Base-by-base conservation (phyloP, 2,329 filamentous ascomycete species). In the Pleurostoma richardsiae region DNA sequence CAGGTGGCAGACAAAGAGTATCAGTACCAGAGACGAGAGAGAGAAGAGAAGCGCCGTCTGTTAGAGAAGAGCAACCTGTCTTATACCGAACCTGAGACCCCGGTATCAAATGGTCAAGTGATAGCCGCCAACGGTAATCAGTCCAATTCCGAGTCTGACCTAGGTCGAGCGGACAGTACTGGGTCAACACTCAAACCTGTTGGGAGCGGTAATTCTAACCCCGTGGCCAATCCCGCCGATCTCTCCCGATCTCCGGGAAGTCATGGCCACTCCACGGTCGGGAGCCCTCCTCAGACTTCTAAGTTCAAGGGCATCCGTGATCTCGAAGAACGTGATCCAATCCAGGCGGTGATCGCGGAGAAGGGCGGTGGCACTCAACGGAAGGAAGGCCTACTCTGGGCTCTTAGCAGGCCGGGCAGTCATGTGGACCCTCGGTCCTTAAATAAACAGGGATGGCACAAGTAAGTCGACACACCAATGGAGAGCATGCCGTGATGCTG, bases 391-490 rank as follows among this genome's bases (percentile, higher is more conserved):
- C 74, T 99, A 7, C 69, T 99, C 6, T 99, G 94, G 94, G 90
- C 95, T 29, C 72, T 97, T 40, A 97, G 92, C 61, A 82, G 90
- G 52, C 92, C 92, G 3, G 91, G 91, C 19, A 92, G 90, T 48
- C 94, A 99, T 64, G 91, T 94, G 29, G 95, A 99, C 64, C 94
- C 94, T 7, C 90, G 94, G 56, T 91, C 90, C 19, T 74, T 99
- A 56, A 97, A 96, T 62, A 96, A 97, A 64, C 90, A 95, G 67
- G 91, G 90, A 43, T 99, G 94, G 94, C 94, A 99, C 67, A 99
- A 99, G 88, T 95, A 74, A 71, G 86, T 79, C 44, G 6, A 36
- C 31, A 19, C 31, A 26, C 7, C 27, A 3, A n/a, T 10, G 30
- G 31, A 26, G 5, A 6, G 3, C 29, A 28, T 30, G 10, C n/a